Percentiles rank a stretch among this genome's conserved stretches.
These are phyloP conservation scores for Albophoma yamanashiensis DNA, from an alignment of 2,329 filamentous ascomycete genomes.

Conservation along the genomic window DNA sequence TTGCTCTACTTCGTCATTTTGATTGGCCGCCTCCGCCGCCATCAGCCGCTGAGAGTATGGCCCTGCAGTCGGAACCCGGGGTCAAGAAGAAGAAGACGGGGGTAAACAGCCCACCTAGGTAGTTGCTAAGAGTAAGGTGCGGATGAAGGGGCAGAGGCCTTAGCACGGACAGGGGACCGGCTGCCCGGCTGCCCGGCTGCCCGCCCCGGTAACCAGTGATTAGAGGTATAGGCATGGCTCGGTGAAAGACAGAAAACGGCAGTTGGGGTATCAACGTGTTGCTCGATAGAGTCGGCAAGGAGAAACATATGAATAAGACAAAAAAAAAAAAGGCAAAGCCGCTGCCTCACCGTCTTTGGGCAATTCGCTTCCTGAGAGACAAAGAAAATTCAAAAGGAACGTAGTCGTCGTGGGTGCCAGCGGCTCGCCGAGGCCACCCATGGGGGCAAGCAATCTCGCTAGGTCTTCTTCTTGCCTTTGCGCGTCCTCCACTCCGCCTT, in stretches of 20 bases:
- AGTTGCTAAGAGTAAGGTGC: not conserved
- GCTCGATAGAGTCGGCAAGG: not conserved
- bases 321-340: not conserved
- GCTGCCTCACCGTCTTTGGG: not conserved
- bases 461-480: slow-evolving; percentile 33
- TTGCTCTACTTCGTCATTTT: not conserved
- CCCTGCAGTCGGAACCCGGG: not conserved
- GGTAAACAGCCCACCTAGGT: not conserved
- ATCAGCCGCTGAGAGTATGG: not conserved
- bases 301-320: not conserved
- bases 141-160: not conserved
- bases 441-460: slow-evolving; percentile 19
- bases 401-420: not conserved
- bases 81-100: too few species aligned
- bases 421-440: slow-evolving; percentile 9
- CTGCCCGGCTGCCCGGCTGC: not conserved
- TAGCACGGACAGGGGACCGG: not conserved
- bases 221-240: not conserved
- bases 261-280: not conserved
- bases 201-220: not conserved
- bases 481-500: slow-evolving; percentile 74
- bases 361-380: slow-evolving; percentile 4
- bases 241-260: not conserved
- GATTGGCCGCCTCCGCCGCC: not conserved
- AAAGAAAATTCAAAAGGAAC: slow-evolving; percentile 2